Conservation (phyloP, 2,329 filamentous ascomycete species). For the Epichloe elymi region DNA sequence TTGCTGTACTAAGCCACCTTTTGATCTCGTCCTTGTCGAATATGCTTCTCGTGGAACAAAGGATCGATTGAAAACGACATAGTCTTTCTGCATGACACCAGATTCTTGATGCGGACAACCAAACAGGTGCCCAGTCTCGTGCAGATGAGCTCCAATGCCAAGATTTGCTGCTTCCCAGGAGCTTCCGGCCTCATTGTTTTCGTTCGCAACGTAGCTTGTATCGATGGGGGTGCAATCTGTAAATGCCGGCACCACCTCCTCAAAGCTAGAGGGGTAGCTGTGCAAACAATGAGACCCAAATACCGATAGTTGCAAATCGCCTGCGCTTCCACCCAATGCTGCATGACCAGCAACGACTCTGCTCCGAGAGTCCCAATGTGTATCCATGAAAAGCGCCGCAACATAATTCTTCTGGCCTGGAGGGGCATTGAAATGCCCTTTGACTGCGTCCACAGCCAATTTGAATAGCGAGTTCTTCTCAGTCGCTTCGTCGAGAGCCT, state of each 20-base stretch:
- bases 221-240: slow-evolving; percentile 85
- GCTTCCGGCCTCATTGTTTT: slow-evolving; percentile 75
- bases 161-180: slow-evolving; percentile 94
- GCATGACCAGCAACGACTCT: slow-evolving; percentile 69
- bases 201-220: slow-evolving; percentile 66
- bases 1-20: slow-evolving; percentile 60
- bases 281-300: slow-evolving; percentile 89
- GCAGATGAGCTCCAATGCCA: slow-evolving; percentile 83
- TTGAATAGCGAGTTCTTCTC: slow-evolving; percentile 62
- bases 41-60: slow-evolving; percentile 75
- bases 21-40: slow-evolving; percentile 74
- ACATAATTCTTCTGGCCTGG: slow-evolving; percentile 80
- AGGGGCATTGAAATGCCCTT: slow-evolving; percentile 58
- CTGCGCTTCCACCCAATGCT: slow-evolving; percentile 61
- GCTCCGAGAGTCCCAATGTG: slow-evolving; percentile 67
- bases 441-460: slow-evolving; percentile 67
- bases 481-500: slow-evolving; percentile 58
- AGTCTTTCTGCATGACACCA: slow-evolving; percentile 88
- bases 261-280: slow-evolving; percentile 77
- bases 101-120: slow-evolving; percentile 81
- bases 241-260: slow-evolving; percentile 82
- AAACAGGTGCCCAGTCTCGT: slow-evolving; percentile 81
- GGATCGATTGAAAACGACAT: slow-evolving; percentile 68
- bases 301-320: slow-evolving; percentile 69
- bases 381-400: slow-evolving; percentile 72